Conservation (phyloP, 129 eudicot genomes). For the Tagetes erecta region DNA sequence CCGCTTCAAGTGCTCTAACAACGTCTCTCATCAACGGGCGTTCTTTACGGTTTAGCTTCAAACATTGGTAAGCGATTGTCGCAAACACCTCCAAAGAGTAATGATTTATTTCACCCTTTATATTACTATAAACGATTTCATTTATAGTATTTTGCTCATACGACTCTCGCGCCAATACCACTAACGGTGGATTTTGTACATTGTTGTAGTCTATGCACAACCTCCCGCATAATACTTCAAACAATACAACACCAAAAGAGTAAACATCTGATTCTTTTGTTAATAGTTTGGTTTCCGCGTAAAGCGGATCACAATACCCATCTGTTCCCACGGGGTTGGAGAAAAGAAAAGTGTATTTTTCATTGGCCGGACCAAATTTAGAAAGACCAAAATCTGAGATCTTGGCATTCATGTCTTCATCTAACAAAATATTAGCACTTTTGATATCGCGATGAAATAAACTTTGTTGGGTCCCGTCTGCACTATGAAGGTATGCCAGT, state of each 20-base stretch:
- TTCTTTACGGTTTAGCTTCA: not conserved
- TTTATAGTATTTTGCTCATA: not conserved
- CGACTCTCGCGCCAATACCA: not conserved
- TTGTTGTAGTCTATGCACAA: not conserved
- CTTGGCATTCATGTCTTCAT: not conserved
- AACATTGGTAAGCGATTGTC: not conserved
- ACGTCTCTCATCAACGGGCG: not conserved
- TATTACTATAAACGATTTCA: not conserved
- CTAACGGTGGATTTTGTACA: not conserved
- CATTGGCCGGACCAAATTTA: not conserved
- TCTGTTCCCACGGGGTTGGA: not conserved
- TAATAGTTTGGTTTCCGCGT: not conserved
- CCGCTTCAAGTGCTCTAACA: not conserved
- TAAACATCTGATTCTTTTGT: conserved; percentile 15
- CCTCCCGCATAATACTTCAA: conserved; percentile 6
- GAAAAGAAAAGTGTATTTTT: not conserved
- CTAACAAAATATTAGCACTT: not conserved
- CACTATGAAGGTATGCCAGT: conserved; percentile 4
- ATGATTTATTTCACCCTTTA: not conserved
- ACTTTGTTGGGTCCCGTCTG: not conserved
- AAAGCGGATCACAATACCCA: not conserved
- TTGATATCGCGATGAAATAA: conserved; percentile 11
- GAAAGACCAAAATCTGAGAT: conserved; percentile 6
- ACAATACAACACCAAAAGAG: conserved; percentile 6
- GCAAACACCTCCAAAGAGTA: not conserved